Base-by-base conservation (phyloP, 2,329 filamentous ascomycete genomes). In the Penicillium sp. region DNA sequence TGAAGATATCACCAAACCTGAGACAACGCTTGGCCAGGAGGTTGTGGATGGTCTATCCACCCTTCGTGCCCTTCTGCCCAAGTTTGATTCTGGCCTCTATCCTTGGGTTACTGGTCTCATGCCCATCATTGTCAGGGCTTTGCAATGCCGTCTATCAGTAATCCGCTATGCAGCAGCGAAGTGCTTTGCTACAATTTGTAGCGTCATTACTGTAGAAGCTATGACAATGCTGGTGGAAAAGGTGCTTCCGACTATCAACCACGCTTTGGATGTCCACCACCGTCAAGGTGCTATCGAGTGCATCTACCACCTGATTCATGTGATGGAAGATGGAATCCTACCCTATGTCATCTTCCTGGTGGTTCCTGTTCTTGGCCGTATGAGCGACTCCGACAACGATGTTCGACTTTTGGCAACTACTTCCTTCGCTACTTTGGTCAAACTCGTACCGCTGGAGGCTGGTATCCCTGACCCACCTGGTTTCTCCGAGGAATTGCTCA, bases 271-370 rank as follows among this genome's bases (percentile, higher is more conserved):
- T 68, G 83, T 97, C 29, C 88, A 91, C 70, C 90, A 89, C 77
- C 88, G 95, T 39, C 95, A 99, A 78, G 95, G 95, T 61, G 92
- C 92, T 6, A 95, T 96, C 56, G 95, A 99, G 76, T 92, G 88
- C 66, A 90, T 99, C 58, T 99, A 99, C 72, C 95, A 99, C 75
- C 81, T 99, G 58, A 99, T 99, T 62, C 91, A 96, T 59, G 93
- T 97, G 51, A 99, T 99, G 95, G 95, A 96, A 61, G 95, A 98
- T 72, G 85, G 86, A 37, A 99, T 99, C 56, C 78, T 99, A 29
- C 95, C 96, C 3, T 99, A 99, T 69, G 95, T 99, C 62, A 97
- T 99, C 68, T 99, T 99, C 85, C 85, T 99, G 63, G 96, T 99
- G 58, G 96, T 98, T 13, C 95, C 95, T 14, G 95, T 99, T 4